Evolutionary conservation across 2,329 filamentous ascomycete genomes (phyloP).

Genomic region (Xylaria arbuscula): DNA sequence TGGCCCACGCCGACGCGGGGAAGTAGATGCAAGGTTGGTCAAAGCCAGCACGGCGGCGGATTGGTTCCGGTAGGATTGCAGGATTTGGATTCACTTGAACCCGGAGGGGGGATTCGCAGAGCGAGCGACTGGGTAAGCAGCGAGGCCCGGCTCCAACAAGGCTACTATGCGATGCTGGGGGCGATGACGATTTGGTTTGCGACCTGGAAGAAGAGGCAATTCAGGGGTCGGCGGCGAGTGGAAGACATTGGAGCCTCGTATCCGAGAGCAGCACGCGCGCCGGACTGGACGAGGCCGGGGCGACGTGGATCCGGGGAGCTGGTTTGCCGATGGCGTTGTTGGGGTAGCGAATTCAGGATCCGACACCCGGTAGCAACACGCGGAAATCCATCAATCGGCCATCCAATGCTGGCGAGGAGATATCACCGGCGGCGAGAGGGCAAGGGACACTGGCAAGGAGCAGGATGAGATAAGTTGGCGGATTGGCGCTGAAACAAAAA

Average conservation of each 20-base stretch:
- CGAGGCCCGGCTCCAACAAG: conserved; percentile 8
- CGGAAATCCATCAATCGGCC: conserved; percentile 9
- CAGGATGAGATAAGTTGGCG: not conserved
- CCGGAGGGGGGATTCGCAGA: not conserved
- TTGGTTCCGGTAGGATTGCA: not conserved
- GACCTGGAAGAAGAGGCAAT: conserved; percentile 44
- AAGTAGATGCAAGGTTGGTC: not conserved
- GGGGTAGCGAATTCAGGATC: conserved; percentile 2
- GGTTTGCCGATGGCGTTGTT: not conserved
- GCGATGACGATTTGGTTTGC: conserved; percentile 39
- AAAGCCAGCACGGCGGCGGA: conserved; percentile 9
- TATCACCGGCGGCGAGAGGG: conserved; percentile 1
- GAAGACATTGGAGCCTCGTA: conserved; percentile 45
- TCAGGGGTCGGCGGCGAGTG: conserved; percentile 44
- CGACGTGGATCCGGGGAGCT: conserved; percentile 5
- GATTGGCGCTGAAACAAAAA: conserved; percentile 19
- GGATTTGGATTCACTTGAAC: not conserved
- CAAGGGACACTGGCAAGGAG: not conserved
- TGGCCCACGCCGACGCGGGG: conserved; percentile 31
- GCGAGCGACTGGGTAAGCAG: conserved; percentile 4
- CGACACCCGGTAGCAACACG: not conserved
- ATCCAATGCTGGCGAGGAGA: not conserved
- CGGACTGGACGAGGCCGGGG: not conserved
- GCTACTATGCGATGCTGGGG: conserved; percentile 23
- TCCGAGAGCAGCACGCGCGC: conserved; percentile 6